phyloP scores from a whole-genome alignment of 495 filamentous ascomycete genomes.

The Talaromyces nanjingensis region DNA sequence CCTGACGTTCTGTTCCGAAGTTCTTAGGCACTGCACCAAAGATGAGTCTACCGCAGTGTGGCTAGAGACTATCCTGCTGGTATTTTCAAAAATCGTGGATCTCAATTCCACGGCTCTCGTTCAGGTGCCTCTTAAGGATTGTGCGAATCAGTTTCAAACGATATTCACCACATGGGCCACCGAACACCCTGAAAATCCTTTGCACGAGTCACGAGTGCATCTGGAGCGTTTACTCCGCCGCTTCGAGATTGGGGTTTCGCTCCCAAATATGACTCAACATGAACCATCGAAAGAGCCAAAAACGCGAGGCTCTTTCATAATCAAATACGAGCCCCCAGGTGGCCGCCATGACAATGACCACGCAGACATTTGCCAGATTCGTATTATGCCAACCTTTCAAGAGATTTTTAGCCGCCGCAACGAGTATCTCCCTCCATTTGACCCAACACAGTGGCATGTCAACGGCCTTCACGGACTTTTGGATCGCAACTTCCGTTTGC shows the following conservation, averaged over 20 bases:
- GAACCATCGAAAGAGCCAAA: neutral
- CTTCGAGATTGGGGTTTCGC: slow-evolving; percentile 9
- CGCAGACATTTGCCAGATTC: slow-evolving; percentile 49
- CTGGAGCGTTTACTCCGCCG: slow-evolving; percentile 8
- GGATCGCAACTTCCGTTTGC: slow-evolving; percentile 57
- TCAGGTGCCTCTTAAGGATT: slow-evolving; percentile 9
- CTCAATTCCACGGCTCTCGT: slow-evolving; percentile 15
- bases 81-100: slow-evolving; percentile 14
- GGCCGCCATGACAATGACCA: slow-evolving; percentile 60
- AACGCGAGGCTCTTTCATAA: neutral
- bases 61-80: slow-evolving; percentile 10
- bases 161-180: neutral
- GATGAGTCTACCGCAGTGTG: slow-evolving; percentile 5
- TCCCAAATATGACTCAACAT: neutral
- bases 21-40: slow-evolving; percentile 6
- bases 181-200: neutral
- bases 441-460: slow-evolving; percentile 48
- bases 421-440: slow-evolving; percentile 55
- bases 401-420: slow-evolving; percentile 47
- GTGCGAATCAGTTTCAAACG: slow-evolving; percentile 9
- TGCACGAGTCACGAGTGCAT: slow-evolving; percentile 4
- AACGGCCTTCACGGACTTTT: slow-evolving; percentile 53
- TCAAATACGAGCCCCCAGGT: slow-evolving; percentile 14
- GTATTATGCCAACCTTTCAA: slow-evolving; percentile 54
- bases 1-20: slow-evolving; percentile 21